Percentiles rank a stretch among this genome's conserved stretches.
phyloP scores from a whole-genome alignment of 257 asterid species.

The Jacaranda copaia region DNA sequence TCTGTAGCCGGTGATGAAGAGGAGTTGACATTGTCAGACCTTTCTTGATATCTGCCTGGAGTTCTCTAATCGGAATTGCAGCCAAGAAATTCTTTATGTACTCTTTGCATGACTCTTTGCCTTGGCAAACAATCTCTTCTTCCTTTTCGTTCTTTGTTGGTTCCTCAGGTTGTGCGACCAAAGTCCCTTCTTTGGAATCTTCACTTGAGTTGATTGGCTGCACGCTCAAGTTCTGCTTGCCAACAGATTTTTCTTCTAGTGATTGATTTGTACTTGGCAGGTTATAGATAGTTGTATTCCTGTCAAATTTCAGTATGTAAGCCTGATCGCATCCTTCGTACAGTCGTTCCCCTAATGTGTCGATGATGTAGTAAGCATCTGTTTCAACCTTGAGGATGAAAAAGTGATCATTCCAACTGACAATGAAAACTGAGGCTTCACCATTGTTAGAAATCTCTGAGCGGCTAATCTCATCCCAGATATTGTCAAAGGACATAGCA shows the following conservation, averaged over 20 bases:
- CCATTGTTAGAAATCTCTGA: constrained; percentile 40
- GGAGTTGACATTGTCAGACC: constrained; percentile 73
- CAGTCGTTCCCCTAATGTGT: constrained; percentile 93
- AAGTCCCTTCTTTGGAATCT: constrained; percentile 33
- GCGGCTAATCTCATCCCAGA: constrained; percentile 85
- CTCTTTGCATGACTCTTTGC: constrained; percentile 86
- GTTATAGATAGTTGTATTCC: constrained; percentile 57
- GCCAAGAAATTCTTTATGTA: constrained; percentile 92
- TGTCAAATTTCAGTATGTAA: constrained; percentile 84
- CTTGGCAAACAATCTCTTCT: constrained; percentile 67
- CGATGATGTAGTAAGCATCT: constrained; percentile 84
- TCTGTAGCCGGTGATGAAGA: constrained; percentile 89
- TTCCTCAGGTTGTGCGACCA: constrained; percentile 44
- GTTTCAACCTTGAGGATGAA: constrained; percentile 82
- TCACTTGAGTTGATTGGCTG: constrained; percentile 36
- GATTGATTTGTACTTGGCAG: constrained; percentile 49
- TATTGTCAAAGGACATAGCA: constrained; percentile 91
- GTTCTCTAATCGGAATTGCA: constrained; percentile 92
- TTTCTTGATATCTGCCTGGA: constrained; percentile 80
- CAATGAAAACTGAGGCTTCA: constrained; percentile 69
- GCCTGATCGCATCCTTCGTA: constrained; percentile 95
- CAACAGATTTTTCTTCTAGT: constrained; percentile 53
- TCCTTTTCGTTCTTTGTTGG: constrained; percentile 48
- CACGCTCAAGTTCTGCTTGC: constrained; percentile 32
- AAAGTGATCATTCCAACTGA: constrained; percentile 98